phyloP scores from a whole-genome alignment of 805 yeast species.

The Alloascoidea hylecoeti region DNA sequence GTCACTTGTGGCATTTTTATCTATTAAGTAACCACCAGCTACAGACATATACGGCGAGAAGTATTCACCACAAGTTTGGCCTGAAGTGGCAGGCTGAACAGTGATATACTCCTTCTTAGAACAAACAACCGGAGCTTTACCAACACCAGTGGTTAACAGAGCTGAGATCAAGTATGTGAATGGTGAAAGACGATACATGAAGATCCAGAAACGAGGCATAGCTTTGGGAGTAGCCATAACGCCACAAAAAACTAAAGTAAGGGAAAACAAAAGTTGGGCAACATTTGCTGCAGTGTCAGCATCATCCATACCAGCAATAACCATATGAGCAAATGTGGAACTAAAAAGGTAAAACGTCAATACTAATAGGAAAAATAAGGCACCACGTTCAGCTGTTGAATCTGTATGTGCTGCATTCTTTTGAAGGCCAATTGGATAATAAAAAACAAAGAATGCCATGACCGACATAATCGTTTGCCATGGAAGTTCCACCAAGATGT shows the following conservation, averaged over 20 bases:
- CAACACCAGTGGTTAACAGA: conserved; percentile 39
- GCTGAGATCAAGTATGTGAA: conserved; percentile 51
- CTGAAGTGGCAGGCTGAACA: conserved; percentile 37
- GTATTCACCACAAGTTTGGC: conserved; percentile 44
- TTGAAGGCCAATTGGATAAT: conserved; percentile 62
- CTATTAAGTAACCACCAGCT: conserved; percentile 34
- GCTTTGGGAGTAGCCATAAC: conserved; percentile 41
- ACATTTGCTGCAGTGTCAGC: conserved; percentile 54
- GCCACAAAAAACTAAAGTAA: conserved; percentile 67
- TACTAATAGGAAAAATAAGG: conserved; percentile 31
- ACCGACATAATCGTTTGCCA: conserved; percentile 52
- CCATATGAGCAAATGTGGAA: conserved; percentile 18
- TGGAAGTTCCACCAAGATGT: conserved; percentile 53
- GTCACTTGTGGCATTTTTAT: conserved; percentile 26
- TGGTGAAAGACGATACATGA: conserved; percentile 66
- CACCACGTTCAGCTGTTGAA: conserved; percentile 13
- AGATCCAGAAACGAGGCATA: conserved; percentile 64
- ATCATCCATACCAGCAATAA: conserved; percentile 41
- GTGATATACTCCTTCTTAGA: conserved; percentile 28
- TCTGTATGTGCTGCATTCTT: conserved; percentile 38
- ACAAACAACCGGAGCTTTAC: conserved; percentile 33
- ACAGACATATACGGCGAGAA: conserved; percentile 23
- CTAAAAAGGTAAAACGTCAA: conserved; percentile 30
- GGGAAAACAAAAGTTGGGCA: conserved; percentile 39
- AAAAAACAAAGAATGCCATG: conserved; percentile 39